Conservation (phyloP, 164 flowering plant species). For the Aristolochia contorta region DNA sequence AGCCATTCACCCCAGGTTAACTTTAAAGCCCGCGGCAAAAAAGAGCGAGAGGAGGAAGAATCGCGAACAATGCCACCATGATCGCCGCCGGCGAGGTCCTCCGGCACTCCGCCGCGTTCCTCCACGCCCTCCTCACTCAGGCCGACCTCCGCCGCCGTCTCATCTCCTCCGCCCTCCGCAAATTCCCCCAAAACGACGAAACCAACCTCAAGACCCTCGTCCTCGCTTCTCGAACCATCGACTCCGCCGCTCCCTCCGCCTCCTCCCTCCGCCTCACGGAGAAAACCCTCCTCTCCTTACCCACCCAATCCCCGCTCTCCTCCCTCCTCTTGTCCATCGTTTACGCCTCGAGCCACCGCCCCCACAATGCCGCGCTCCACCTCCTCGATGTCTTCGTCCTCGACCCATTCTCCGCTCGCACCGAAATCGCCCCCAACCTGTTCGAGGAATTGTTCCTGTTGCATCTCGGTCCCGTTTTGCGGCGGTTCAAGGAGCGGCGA, state of each 20-base stretch:
- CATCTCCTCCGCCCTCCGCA: constrained; percentile 27
- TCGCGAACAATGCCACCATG: constrained; percentile 8
- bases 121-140: constrained; percentile 27
- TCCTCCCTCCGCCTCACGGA: constrained; percentile 43
- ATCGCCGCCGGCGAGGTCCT: constrained; percentile 33
- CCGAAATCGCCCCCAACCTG: constrained; percentile 44
- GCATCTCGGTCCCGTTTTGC: constrained; percentile 38
- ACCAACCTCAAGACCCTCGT: constrained; percentile 22
- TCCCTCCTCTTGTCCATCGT: constrained; percentile 44
- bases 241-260: constrained; percentile 28
- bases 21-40: no score
- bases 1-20: no score
- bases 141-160: constrained; percentile 40
- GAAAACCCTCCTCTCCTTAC: constrained; percentile 31
- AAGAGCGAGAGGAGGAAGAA: no score
- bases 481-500: constrained; percentile 35
- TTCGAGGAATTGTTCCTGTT: constrained; percentile 49
- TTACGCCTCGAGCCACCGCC: constrained; percentile 24
- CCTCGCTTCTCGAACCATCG: constrained; percentile 39
- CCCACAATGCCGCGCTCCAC: constrained; percentile 26
- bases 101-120: constrained; percentile 34
- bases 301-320: constrained; percentile 23
- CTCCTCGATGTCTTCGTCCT: constrained; percentile 34
- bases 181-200: constrained; percentile 15
- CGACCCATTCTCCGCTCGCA: constrained; percentile 43